These are phyloP conservation scores for Sclerotinia minor DNA, from an alignment of 2,329 filamentous ascomycete genomes.

Conservation along the genomic window DNA sequence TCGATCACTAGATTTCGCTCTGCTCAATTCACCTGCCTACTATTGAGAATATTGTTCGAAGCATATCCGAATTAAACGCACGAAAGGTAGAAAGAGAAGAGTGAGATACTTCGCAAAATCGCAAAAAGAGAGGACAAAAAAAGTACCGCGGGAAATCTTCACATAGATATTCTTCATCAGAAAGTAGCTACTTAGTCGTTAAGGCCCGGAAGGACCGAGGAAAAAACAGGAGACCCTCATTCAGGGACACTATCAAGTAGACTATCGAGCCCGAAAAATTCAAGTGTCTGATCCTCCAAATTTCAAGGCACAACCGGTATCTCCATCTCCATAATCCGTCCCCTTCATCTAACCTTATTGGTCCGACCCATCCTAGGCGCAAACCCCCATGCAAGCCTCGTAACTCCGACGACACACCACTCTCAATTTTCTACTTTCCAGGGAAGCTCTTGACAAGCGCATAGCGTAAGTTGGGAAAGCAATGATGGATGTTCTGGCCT, in stretches of 20 bases:
- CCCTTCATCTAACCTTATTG: background rate
- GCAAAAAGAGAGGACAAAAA: constrained; percentile 6
- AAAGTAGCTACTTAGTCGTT: background rate
- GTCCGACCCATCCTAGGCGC: background rate
- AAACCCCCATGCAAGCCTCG: background rate
- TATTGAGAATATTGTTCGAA: background rate
- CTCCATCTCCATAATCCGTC: constrained; percentile 4
- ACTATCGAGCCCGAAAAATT: background rate
- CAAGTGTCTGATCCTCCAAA: constrained; percentile 9
- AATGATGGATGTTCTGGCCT: background rate
- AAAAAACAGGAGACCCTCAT: constrained; percentile 11
- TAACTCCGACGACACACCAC: background rate
- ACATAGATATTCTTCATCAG: constrained; percentile 12
- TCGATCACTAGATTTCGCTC: constrained; percentile 12
- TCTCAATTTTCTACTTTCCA: background rate
- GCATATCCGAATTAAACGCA: constrained; percentile 8
- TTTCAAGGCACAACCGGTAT: constrained; percentile 16
- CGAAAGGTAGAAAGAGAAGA: background rate
- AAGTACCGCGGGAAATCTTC: constrained; percentile 1
- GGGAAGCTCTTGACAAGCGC: constrained; percentile 1
- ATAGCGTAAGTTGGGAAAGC: constrained; percentile 8
- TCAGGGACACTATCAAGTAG: background rate
- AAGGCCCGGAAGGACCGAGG: background rate
- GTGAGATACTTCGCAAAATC: background rate
- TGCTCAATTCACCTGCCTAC: constrained; percentile 12